A percentile compares a stretch with the other conserved stretches of the same genome.
Conservation (phyloP, 257 asterid genomes). For the Penstemon davidsonii region DNA sequence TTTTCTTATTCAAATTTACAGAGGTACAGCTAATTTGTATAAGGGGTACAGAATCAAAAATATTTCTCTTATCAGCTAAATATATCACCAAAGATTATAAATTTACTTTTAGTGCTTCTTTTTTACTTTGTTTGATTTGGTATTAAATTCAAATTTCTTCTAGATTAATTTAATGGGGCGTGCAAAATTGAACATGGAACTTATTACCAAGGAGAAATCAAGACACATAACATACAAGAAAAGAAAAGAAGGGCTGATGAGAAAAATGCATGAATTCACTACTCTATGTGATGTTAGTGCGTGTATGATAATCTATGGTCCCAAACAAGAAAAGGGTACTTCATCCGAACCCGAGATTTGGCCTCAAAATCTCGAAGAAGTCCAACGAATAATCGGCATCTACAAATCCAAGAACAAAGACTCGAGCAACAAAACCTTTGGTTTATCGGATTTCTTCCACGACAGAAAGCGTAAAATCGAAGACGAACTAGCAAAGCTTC, state of each 20-base stretch:
- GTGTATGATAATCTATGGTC: constrained; percentile 56
- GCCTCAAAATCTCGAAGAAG: constrained; percentile 37
- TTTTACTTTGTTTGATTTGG: background rate
- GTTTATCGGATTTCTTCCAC: constrained; percentile 37
- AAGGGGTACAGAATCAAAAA: no score
- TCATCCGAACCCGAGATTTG: constrained; percentile 35
- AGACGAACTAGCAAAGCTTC: constrained; percentile 43
- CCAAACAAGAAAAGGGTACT: constrained; percentile 27
- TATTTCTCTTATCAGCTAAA: no score
- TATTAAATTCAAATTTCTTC: background rate
- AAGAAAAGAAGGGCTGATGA: constrained; percentile 53
- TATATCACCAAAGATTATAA: no score
- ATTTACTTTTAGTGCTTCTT: background rate
- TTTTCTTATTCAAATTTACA: no score
- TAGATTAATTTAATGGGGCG: constrained; percentile 44
- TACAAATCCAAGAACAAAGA: constrained; percentile 37
- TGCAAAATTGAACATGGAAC: constrained; percentile 60
- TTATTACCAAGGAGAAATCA: constrained; percentile 42
- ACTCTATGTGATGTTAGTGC: constrained; percentile 64
- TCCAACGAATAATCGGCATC: constrained; percentile 24
- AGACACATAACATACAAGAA: constrained; percentile 58
- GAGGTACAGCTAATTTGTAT: no score
- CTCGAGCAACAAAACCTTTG: constrained; percentile 27
- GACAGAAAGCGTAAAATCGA: constrained; percentile 39
- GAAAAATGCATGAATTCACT: constrained; percentile 59